phyloP scores from a whole-genome alignment of 495 filamentous ascomycete genomes.

The Tirmania nivea region DNA sequence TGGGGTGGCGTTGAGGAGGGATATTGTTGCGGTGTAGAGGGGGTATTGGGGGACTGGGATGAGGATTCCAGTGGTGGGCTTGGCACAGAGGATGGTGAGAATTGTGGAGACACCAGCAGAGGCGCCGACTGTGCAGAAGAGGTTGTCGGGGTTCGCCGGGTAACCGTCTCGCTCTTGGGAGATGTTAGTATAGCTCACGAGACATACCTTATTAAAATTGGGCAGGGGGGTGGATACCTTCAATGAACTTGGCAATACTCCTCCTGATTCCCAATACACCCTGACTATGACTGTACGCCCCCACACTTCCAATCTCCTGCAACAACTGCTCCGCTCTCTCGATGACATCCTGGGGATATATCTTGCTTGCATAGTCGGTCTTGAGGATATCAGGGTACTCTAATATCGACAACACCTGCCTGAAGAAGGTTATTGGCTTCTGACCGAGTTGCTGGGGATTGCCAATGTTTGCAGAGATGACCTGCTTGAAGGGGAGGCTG shows the following conservation, averaged over 20 bases:
- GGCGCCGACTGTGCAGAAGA: constrained; percentile 78
- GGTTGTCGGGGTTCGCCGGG: constrained; percentile 48
- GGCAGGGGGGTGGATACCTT: constrained; percentile 30
- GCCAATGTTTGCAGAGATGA: constrained; percentile 95
- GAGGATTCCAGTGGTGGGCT: constrained; percentile 60
- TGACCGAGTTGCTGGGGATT: constrained; percentile 98
- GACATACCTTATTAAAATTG: constrained; percentile 1
- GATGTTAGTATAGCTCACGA: constrained; percentile 1
- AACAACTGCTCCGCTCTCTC: constrained; percentile 61
- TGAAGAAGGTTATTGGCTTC: constrained; percentile 97
- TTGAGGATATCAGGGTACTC: constrained; percentile 74
- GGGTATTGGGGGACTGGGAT: constrained; percentile 97
- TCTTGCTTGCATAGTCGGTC: constrained; percentile 34
- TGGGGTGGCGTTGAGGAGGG: constrained; percentile 62
- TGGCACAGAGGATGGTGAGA: constrained; percentile 67
- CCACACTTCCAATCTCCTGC: constrained; percentile 66
- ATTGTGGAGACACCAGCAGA: constrained; percentile 88
- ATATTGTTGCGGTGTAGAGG: constrained; percentile 82
- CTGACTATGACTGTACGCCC: constrained; percentile 88
- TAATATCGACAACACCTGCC: constrained; percentile 82
- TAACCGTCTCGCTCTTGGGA: constrained; percentile 57
- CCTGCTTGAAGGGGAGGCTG: constrained; percentile 62
- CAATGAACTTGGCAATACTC: constrained; percentile 79
- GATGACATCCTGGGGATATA: constrained; percentile 46
- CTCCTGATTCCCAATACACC: constrained; percentile 66